Evolutionary conservation across 345 rosid genomes (phyloP).

Genomic region (Euphorbia tirucalli): DNA sequence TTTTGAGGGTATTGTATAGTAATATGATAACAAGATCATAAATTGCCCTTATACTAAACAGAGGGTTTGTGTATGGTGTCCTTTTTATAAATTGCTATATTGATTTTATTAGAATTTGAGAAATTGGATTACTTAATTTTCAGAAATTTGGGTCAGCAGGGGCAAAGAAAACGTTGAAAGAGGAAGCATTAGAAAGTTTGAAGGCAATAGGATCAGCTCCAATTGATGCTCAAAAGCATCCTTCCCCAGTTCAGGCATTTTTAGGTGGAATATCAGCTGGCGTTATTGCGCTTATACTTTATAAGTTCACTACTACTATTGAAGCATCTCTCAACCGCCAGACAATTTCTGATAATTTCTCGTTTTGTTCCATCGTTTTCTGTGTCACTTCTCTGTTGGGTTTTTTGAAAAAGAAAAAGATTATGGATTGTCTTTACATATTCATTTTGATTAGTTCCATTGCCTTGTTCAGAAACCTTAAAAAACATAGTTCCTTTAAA

Average conservation of each 20-base stretch:
- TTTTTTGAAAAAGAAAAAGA: too few species aligned
- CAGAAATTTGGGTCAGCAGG: constrained; percentile 73
- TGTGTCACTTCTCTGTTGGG: not conserved
- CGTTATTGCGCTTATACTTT: constrained; percentile 78
- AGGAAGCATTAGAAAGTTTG: too few species aligned
- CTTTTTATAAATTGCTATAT: not conserved
- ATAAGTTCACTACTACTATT: constrained; percentile 74
- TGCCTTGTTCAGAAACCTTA: not conserved
- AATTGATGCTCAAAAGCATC: constrained; percentile 61
- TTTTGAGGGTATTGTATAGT: too few species aligned
- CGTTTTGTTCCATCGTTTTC: constrained; percentile 42
- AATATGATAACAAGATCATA: too few species aligned
- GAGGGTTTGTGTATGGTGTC: too few species aligned
- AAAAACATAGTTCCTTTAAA: too few species aligned
- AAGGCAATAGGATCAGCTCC: too few species aligned
- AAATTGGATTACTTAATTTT: constrained; percentile 16
- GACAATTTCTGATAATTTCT: constrained; percentile 61
- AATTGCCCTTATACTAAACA: not conserved
- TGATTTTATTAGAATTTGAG: not conserved
- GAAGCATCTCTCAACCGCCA: constrained; percentile 80
- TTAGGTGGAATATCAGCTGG: constrained; percentile 76
- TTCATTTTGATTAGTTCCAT: not conserved
- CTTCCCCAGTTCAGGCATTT: constrained; percentile 74
- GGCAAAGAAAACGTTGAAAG: too few species aligned
- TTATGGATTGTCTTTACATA: not conserved